Percentiles rank a stretch among this genome's conserved stretches.
These are phyloP conservation scores for Amaranthus tricolor DNA, from an alignment of 179 eudicot genomes.

Conservation along the genomic window DNA sequence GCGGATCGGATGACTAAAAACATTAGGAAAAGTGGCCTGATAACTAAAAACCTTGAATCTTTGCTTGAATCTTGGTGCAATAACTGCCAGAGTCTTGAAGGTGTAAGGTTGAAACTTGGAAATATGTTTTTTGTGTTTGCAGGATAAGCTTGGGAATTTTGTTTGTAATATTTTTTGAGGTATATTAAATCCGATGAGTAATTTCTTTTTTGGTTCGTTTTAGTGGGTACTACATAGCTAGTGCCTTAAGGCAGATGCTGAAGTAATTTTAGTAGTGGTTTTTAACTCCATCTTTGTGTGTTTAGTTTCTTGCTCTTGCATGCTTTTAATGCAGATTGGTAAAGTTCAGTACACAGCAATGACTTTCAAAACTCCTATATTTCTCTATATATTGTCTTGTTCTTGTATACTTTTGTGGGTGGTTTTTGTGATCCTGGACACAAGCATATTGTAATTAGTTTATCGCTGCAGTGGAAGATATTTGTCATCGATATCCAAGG, in stretches of 20 bases:
- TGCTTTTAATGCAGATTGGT: neutral
- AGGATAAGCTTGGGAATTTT: neutral
- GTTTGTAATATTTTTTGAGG: neutral
- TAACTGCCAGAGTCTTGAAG: too few relatives aligned
- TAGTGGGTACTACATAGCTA: neutral
- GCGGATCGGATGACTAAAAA: neutral
- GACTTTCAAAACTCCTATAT: neutral
- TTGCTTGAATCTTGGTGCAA: neutral
- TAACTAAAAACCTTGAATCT: neutral
- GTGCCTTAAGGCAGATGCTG: neutral
- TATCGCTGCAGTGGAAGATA: slow-evolving; percentile 71
- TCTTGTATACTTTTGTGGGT: slow-evolving; percentile 3
- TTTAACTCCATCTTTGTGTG: too few relatives aligned
- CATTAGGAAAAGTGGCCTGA: neutral
- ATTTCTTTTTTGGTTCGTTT: neutral
- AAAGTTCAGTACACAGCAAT: slow-evolving; percentile 1
- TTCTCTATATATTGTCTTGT: neutral
- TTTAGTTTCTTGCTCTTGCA: neutral
- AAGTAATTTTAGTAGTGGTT: neutral
- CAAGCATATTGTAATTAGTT: slow-evolving; percentile 2
- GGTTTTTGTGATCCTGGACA: neutral
- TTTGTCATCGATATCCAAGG: slow-evolving; percentile 87
- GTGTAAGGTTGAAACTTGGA: neutral
- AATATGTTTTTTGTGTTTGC: neutral
- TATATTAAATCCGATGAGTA: neutral